Percentiles rank a stretch among this genome's conserved stretches.
Conservation (phyloP, 2,329 filamentous ascomycete genomes). For the Trematosphaeria pertusa region DNA sequence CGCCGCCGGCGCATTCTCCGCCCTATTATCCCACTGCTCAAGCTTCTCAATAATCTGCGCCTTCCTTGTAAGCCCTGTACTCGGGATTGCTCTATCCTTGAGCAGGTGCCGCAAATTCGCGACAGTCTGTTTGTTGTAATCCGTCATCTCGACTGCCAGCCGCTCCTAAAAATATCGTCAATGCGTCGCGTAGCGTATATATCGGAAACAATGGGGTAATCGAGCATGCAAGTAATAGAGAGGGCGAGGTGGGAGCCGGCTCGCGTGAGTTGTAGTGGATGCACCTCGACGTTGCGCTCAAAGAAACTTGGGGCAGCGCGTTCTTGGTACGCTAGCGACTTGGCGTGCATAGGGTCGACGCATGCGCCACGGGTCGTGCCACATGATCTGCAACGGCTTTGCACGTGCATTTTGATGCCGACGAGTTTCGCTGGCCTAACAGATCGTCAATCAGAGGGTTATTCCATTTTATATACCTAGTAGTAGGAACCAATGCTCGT, state of each 20-base stretch:
- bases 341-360: constrained; percentile 3
- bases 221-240: no score
- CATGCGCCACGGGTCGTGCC: constrained; percentile 4
- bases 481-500: no score
- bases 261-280: constrained; percentile 1
- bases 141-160: constrained; percentile 34
- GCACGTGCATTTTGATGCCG: not conserved
- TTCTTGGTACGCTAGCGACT: constrained; percentile 2
- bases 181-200: not conserved
- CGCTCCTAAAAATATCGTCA: not conserved
- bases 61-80: constrained; percentile 56
- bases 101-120: constrained; percentile 54
- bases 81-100: constrained; percentile 55
- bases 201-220: not conserved
- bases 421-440: no score
- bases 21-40: constrained; percentile 34
- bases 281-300: constrained; percentile 4
- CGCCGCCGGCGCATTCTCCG: constrained; percentile 14
- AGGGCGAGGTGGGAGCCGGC: not conserved
- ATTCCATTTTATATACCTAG: no score
- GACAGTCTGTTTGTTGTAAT: constrained; percentile 57
- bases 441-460: no score
- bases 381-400: constrained; percentile 2
- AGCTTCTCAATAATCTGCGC: constrained; percentile 57
- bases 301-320: constrained; percentile 3